Evolutionary conservation across 345 rosid species (phyloP).

Genomic region (Brassica napus): DNA sequence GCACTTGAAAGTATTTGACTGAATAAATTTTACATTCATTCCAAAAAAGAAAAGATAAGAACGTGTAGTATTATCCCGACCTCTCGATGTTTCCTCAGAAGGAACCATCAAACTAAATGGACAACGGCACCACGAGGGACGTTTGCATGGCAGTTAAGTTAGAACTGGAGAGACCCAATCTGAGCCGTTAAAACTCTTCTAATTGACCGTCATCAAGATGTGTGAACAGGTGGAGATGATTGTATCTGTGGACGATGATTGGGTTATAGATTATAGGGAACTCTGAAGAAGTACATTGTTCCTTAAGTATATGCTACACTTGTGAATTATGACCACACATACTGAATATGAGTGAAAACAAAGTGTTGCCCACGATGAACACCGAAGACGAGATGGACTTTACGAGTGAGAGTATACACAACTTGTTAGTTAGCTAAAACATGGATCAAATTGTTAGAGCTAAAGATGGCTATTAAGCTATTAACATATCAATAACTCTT

Average conservation of each 20-base stretch:
- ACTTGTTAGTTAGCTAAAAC: background rate
- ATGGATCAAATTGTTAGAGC: background rate
- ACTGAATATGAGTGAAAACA: background rate
- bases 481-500: background rate
- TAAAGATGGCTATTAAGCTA: background rate
- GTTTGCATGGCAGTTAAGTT: constrained; percentile 55
- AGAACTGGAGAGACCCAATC: background rate
- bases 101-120: constrained; percentile 76
- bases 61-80: constrained; percentile 24
- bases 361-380: background rate
- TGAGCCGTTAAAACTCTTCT: background rate
- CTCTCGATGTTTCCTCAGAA: constrained; percentile 45
- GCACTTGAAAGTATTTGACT: too few species aligned
- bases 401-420: background rate
- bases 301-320: background rate
- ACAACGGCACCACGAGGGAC: constrained; percentile 78
- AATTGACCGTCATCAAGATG: background rate
- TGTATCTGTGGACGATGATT: background rate
- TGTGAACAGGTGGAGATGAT: background rate
- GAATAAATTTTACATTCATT: constrained; percentile 14
- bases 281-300: background rate
- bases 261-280: background rate
- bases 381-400: background rate
- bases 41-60: constrained; percentile 47
- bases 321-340: background rate